Evolutionary conservation across 352 stramenopile species (phyloP).

Genomic region (Thraustochytrium striatum): DNA sequence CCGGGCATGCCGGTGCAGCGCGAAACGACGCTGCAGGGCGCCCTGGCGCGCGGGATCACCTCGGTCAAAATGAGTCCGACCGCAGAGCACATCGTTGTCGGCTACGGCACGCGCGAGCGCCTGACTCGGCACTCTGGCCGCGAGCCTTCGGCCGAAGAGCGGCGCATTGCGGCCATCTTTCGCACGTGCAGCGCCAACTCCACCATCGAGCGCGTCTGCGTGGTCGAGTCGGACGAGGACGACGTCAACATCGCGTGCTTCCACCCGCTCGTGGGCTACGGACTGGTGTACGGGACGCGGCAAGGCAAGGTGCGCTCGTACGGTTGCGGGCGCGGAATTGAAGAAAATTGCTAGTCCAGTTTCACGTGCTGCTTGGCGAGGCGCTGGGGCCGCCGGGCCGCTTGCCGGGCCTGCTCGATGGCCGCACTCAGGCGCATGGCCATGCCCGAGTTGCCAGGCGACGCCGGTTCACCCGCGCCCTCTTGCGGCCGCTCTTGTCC

Average conservation of each 20-base stretch:
- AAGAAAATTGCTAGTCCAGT: no score
- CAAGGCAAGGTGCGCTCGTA: slow-evolving; percentile 64
- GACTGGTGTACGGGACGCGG: slow-evolving; percentile 97
- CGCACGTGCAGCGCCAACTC: not conserved
- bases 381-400: no score
- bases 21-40: slow-evolving; percentile 67
- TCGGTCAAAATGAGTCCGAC: slow-evolving; percentile 78
- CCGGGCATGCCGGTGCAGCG: not conserved
- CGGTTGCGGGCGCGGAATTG: slow-evolving; percentile 13
- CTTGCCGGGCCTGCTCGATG: no score
- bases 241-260: slow-evolving; percentile 98
- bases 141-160: not conserved
- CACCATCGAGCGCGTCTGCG: slow-evolving; percentile 70
- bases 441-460: no score
- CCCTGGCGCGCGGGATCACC: slow-evolving; percentile 70
- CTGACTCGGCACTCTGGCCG: no score
- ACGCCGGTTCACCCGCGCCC: no score
- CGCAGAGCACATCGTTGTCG: slow-evolving; percentile 72
- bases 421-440: no score
- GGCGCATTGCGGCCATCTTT: slow-evolving; percentile 3
- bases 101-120: slow-evolving; percentile 72
- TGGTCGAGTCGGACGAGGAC: slow-evolving; percentile 80
- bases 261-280: slow-evolving; percentile 88
- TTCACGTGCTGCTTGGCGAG: no score
- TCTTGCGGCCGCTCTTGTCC: no score